A percentile compares a stretch with the other conserved stretches of the same genome.
Conservation (phyloP, 768 basidiomycete genomes). For the Serpula lacrymans region DNA sequence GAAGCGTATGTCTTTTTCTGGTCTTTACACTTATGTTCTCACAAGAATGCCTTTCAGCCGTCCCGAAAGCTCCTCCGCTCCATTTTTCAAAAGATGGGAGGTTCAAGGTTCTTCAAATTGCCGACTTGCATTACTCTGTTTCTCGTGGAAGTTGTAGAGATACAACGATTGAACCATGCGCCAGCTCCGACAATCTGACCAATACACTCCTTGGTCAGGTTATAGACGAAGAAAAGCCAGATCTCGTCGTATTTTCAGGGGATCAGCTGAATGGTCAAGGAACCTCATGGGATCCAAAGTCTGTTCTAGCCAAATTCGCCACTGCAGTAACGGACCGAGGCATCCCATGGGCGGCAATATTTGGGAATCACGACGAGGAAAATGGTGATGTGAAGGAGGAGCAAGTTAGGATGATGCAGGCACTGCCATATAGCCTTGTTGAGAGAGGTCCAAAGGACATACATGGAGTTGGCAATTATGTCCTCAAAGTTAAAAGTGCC, state of each 20-base stretch:
- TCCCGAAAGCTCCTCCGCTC: conserved; percentile 71
- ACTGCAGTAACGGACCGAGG: conserved; percentile 65
- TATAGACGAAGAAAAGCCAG: conserved; percentile 81
- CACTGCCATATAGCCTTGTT: conserved; percentile 82
- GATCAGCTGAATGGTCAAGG: conserved; percentile 94
- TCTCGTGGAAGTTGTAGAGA: conserved; percentile 76
- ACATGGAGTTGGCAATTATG: conserved; percentile 90
- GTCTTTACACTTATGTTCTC: not conserved
- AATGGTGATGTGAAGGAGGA: conserved; percentile 57
- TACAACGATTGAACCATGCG: conserved; percentile 48
- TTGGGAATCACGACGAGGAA: conserved; percentile 94
- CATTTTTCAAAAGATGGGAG: conserved; percentile 81
- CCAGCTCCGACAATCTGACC: conserved; percentile 75
- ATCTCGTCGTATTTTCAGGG: conserved; percentile 88
- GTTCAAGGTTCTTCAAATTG: conserved; percentile 88
- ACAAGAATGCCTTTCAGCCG: conserved; percentile 35
- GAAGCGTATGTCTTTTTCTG: conserved; percentile 59
- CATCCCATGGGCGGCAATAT: conserved; percentile 89
- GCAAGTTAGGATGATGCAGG: conserved; percentile 70
- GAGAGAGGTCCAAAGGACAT: conserved; percentile 78
- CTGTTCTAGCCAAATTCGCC: conserved; percentile 87
- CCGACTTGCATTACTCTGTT: conserved; percentile 92
- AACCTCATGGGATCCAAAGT: conserved; percentile 85
- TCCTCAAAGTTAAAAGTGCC: conserved; percentile 78
- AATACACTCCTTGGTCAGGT: conserved; percentile 64